A percentile compares a stretch with the other conserved stretches of the same genome.
Evolutionary conservation across 225 moss, liverwort and hornwort genomes (phyloP).

Genomic region (Asterella californica): DNA sequence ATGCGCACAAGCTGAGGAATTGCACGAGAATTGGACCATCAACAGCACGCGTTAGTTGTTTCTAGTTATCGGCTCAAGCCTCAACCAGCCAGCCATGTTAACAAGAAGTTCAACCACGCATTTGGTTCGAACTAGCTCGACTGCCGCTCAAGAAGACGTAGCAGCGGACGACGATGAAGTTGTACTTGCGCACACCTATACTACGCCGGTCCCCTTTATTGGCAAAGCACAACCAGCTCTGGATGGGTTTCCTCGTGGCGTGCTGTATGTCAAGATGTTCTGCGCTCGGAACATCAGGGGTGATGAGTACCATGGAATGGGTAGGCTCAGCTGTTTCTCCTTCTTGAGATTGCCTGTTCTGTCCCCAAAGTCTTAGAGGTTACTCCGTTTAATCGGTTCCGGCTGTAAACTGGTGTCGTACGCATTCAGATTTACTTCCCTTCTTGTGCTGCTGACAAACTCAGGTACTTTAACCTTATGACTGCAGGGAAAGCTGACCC

Average conservation of each 20-base stretch:
- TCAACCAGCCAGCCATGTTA: slow-evolving; percentile 11
- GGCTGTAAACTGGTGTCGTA: neutral
- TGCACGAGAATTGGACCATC: neutral
- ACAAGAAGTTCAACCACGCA: slow-evolving; percentile 16
- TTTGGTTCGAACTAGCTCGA: slow-evolving; percentile 14
- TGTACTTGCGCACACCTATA: neutral
- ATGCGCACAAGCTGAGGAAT: neutral
- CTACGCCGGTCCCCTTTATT: neutral
- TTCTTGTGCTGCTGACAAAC: too few species aligned
- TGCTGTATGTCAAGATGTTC: slow-evolving; percentile 22
- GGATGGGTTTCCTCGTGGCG: slow-evolving; percentile 15
- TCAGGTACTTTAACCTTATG: neutral
- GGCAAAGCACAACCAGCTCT: slow-evolving; percentile 7
- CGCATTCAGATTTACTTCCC: neutral
- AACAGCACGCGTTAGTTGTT: neutral
- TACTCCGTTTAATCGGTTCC: neutral
- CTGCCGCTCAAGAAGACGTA: neutral
- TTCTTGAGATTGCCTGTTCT: neutral
- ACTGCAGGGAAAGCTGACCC: slow-evolving; percentile 23
- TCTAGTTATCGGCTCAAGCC: neutral
- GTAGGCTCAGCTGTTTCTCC: neutral
- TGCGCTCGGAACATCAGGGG: slow-evolving; percentile 22
- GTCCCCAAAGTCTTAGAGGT: neutral
- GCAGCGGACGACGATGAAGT: neutral
- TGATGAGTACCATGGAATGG: slow-evolving; percentile 18